Conservation (phyloP, 2,329 filamentous ascomycete genomes). For the Pezicula neosporulosa region DNA sequence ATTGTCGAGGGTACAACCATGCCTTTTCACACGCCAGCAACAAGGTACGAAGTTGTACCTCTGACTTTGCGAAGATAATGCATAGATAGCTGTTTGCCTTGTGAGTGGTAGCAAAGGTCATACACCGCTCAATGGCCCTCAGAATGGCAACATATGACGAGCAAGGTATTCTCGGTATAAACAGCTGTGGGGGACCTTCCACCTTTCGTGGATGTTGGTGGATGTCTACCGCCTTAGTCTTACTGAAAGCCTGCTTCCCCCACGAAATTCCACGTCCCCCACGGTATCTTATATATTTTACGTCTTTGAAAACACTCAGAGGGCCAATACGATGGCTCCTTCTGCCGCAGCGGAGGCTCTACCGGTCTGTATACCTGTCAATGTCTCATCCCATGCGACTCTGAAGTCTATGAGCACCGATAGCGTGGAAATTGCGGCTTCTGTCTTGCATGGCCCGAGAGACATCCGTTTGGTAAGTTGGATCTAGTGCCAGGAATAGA, state of each 20-base stretch:
- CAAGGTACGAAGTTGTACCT: neutral
- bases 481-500: neutral
- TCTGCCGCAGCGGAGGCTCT: slow-evolving; percentile 12
- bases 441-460: slow-evolving; percentile 53
- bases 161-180: neutral
- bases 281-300: neutral
- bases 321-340: slow-evolving; percentile 16
- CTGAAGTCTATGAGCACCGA: slow-evolving; percentile 1
- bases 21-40: neutral
- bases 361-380: neutral
- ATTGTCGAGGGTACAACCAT: no score
- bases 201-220: neutral
- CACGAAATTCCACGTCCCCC: slow-evolving; percentile 2
- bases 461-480: slow-evolving; percentile 53
- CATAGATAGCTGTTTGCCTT: neutral
- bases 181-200: neutral
- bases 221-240: no score
- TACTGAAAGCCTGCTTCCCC: slow-evolving; percentile 1
- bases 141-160: neutral
- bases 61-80: neutral
- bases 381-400: slow-evolving; percentile 7
- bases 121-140: neutral
- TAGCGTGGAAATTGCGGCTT: slow-evolving; percentile 39
- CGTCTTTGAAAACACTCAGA: neutral
- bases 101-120: neutral